These are phyloP conservation scores for Ustilago xerochloae DNA, from an alignment of 1,284 basidiomycete genomes.

Conservation along the genomic window DNA sequence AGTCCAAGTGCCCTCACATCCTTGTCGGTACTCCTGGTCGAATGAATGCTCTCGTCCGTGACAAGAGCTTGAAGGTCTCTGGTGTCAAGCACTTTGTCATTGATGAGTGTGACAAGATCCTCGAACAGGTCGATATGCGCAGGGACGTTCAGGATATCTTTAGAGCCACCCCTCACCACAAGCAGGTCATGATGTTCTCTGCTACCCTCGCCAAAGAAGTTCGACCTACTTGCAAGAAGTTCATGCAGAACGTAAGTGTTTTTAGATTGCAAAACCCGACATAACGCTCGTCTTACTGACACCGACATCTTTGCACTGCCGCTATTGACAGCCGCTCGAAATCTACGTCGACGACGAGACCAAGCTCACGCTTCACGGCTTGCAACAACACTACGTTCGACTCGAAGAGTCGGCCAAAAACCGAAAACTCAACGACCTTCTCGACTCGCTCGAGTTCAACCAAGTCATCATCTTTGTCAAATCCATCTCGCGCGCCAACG, in stretches of 20 bases:
- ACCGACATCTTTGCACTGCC: background rate
- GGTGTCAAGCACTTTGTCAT: constrained; percentile 86
- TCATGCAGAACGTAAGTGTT: constrained; percentile 93
- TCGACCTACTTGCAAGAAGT: constrained; percentile 97
- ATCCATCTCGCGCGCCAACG: constrained; percentile 93
- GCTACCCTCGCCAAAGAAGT: constrained; percentile 98
- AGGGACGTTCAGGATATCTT: constrained; percentile 99
- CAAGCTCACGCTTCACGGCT: constrained; percentile 95
- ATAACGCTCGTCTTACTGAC: background rate
- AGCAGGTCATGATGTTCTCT: constrained; percentile 99
- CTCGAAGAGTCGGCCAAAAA: constrained; percentile 92
- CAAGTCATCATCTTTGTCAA: constrained; percentile 99
- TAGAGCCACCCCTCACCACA: constrained; percentile 98
- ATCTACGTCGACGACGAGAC: constrained; percentile 99
- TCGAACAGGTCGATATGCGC: constrained; percentile 99
- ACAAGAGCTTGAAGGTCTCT: constrained; percentile 64
- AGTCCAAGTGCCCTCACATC: constrained; percentile 97
- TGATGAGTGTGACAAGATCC: constrained; percentile 99
- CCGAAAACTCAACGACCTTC: constrained; percentile 94
- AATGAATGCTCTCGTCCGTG: constrained; percentile 67
- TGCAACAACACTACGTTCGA: constrained; percentile 95
- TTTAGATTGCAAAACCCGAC: too few relatives aligned
- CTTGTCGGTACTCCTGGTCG: constrained; percentile 94
- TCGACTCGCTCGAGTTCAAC: constrained; percentile 98
- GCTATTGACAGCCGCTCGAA: constrained; percentile 82